Percentiles rank a stretch among this genome's conserved stretches.
Evolutionary conservation across 108 stramenopile species (phyloP).

Genomic region (Aurantiochytrium sp.): DNA sequence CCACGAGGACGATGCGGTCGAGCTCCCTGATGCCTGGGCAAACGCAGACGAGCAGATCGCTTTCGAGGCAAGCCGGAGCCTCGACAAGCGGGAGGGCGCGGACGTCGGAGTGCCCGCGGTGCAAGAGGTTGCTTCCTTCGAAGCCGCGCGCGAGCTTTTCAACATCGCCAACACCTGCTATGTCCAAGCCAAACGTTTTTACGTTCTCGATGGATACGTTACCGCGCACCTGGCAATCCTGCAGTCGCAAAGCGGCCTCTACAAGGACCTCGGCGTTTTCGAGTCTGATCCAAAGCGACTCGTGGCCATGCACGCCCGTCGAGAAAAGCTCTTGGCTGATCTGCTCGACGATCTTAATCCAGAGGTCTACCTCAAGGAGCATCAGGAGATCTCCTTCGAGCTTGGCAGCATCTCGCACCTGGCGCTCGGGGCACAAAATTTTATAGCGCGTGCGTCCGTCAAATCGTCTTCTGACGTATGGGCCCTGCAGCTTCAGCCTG

Average conservation of each 20-base stretch:
- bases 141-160: background rate
- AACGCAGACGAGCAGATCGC: background rate
- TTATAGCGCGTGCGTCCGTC: background rate
- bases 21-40: background rate
- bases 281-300: background rate
- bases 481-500: background rate
- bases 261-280: background rate
- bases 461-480: background rate
- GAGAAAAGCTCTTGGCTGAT: background rate
- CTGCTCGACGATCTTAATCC: slow-evolving; percentile 17
- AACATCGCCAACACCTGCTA: background rate
- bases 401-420: background rate
- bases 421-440: background rate
- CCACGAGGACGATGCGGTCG: background rate
- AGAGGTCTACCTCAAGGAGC: background rate
- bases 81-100: background rate
- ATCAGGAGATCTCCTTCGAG: slow-evolving; percentile 13
- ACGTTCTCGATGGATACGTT: slow-evolving; percentile 3
- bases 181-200: background rate
- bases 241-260: background rate
- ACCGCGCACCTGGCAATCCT: background rate
- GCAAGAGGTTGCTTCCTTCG: background rate
- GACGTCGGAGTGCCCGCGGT: background rate
- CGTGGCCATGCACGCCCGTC: slow-evolving; percentile 6
- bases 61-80: background rate